Evolutionary conservation across 1,284 basidiomycete species (phyloP).

Genomic region (Ceratobasidium sp.): DNA sequence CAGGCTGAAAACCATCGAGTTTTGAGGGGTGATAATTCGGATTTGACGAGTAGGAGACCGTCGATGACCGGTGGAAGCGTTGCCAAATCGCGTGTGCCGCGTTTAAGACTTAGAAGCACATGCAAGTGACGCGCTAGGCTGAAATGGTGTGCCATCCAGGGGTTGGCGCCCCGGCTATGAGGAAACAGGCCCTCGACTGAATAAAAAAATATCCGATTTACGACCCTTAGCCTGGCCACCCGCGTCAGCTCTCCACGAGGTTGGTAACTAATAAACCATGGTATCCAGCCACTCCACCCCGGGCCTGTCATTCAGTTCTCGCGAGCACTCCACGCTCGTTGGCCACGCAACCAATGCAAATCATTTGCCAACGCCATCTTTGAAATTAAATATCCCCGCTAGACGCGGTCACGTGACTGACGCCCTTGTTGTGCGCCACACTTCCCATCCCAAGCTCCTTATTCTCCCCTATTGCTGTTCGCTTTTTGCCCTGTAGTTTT

Average conservation of each 20-base stretch:
- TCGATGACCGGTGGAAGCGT: neutral
- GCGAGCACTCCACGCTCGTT: too few species aligned
- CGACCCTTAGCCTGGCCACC: neutral
- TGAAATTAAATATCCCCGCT: neutral
- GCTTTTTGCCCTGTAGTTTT: neutral
- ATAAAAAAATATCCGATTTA: neutral
- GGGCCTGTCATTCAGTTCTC: too few species aligned
- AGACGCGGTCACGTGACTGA: conserved; percentile 30
- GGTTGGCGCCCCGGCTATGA: neutral
- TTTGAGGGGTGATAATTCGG: neutral
- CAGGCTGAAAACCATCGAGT: neutral
- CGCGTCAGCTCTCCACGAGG: neutral
- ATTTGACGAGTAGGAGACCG: conserved; percentile 7
- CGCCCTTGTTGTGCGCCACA: conserved; percentile 16
- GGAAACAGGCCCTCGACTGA: neutral
- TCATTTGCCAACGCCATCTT: neutral
- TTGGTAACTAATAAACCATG: neutral
- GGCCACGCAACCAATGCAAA: neutral
- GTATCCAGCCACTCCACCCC: neutral
- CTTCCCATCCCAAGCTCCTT: neutral
- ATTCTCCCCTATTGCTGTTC: neutral
- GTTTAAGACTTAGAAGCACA: conserved; percentile 11
- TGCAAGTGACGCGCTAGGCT: neutral
- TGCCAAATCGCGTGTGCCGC: neutral
- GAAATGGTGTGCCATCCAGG: neutral